These are phyloP conservation scores for Albatrellus ellisii DNA, from an alignment of 768 basidiomycete species.

Conservation along the genomic window DNA sequence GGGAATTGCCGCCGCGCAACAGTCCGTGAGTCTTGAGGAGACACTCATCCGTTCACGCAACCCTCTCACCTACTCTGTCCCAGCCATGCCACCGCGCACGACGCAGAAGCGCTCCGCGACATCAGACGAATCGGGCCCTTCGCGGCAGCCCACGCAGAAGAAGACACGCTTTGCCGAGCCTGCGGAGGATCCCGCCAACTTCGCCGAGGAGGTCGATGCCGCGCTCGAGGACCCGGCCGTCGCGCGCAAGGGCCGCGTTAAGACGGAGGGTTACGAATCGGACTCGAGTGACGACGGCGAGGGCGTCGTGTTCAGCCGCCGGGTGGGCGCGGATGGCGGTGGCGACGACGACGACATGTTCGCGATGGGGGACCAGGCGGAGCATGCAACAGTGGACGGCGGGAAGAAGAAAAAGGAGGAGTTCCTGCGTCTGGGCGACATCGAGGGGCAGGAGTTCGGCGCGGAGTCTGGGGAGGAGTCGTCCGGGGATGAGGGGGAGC, in stretches of 20 bases:
- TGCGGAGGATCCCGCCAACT: conserved; percentile 57
- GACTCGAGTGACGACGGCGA: conserved; percentile 94
- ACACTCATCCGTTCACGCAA: not conserved
- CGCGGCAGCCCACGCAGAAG: conserved; percentile 29
- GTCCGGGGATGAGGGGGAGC: conserved; percentile 34
- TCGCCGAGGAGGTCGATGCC: conserved; percentile 67
- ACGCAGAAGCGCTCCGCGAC: conserved; percentile 10
- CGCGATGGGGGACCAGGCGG: conserved; percentile 58
- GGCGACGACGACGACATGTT: conserved; percentile 58
- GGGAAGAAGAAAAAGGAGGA: conserved; percentile 48
- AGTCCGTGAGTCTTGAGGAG: too few relatives aligned
- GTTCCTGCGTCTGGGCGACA: conserved; percentile 82
- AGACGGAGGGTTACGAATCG: conserved; percentile 82
- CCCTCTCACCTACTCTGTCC: not conserved
- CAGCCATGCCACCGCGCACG: conserved; percentile 15
- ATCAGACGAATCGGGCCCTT: not conserved
- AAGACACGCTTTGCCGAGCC: conserved; percentile 76
- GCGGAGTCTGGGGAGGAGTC: conserved; percentile 29
- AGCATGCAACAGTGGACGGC: conserved; percentile 31
- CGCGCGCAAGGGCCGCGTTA: conserved; percentile 59
- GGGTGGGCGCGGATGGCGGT: conserved; percentile 28
- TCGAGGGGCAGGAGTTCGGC: conserved; percentile 93
- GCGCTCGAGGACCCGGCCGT: conserved; percentile 54
- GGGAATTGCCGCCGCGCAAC: too few relatives aligned
- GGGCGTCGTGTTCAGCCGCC: conserved; percentile 78